phyloP scores from a whole-genome alignment of 805 yeast genomes.

The Yarrowia sp. region DNA sequence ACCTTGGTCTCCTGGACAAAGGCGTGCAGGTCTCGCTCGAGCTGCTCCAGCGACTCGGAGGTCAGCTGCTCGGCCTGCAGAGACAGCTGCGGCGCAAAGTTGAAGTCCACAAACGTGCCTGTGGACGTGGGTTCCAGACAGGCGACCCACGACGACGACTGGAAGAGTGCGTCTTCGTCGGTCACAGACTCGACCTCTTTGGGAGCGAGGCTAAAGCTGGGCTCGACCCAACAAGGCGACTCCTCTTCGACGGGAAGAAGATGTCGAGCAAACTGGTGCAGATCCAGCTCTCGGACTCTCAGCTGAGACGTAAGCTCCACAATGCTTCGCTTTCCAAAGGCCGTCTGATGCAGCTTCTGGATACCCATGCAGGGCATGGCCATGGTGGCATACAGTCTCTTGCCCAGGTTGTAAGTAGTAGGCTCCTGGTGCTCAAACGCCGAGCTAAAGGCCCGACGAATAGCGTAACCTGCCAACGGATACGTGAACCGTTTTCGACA shows the following conservation, averaged over 20 bases:
- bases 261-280: no score
- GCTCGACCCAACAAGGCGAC: no score
- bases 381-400: conserved; percentile 15
- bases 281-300: conserved; percentile 1
- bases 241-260: no score
- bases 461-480: conserved; percentile 1
- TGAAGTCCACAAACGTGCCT: conserved; percentile 54
- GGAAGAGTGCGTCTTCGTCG: neutral
- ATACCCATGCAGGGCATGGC: conserved; percentile 15
- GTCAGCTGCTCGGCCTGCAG: conserved; percentile 44
- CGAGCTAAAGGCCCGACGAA: neutral
- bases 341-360: neutral
- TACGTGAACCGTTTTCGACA: neutral
- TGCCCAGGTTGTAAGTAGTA: neutral
- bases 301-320: conserved; percentile 1
- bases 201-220: neutral
- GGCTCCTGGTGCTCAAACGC: neutral
- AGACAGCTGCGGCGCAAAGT: conserved; percentile 40
- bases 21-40: conserved; percentile 39
- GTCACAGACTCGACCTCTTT: conserved; percentile 8
- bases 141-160: conserved; percentile 8
- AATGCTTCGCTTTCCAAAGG: neutral
- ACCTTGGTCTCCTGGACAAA: conserved; percentile 39
- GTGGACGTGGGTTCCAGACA: conserved; percentile 1
- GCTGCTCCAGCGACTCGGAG: conserved; percentile 43